These are phyloP conservation scores for Melanogaster broomeanus DNA, from an alignment of 768 basidiomycete genomes.

Conservation along the genomic window DNA sequence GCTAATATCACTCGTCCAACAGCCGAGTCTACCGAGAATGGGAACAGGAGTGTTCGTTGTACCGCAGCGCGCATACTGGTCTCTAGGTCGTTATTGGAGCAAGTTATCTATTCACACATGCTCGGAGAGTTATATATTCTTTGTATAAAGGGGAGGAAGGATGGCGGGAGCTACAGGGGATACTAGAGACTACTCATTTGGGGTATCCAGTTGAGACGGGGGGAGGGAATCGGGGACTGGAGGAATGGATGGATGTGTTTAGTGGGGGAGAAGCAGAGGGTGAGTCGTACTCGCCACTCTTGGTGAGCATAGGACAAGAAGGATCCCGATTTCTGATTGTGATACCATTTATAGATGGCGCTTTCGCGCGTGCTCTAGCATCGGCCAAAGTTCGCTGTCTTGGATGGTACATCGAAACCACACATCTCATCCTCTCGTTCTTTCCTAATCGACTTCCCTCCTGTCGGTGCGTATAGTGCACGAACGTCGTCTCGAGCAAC, in stretches of 20 bases:
- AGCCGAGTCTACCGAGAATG: conserved; percentile 25
- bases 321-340: too few relatives aligned
- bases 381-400: conserved; percentile 75
- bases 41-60: conserved; percentile 74
- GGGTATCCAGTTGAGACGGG: conserved; percentile 79
- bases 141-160: conserved; percentile 53
- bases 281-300: conserved; percentile 34
- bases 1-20: too few relatives aligned
- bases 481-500: conserved; percentile 93
- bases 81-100: conserved; percentile 86
- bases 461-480: conserved; percentile 65
- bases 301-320: background rate
- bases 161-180: conserved; percentile 61
- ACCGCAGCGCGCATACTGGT: conserved; percentile 88
- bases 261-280: conserved; percentile 97
- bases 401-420: conserved; percentile 65
- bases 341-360: conserved; percentile 59
- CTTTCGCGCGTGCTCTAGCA: too few relatives aligned
- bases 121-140: conserved; percentile 78
- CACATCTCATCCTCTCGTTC: background rate
- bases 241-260: conserved; percentile 96
- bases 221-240: conserved; percentile 90
- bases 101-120: too few relatives aligned
- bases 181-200: conserved; percentile 82
- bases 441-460: too few relatives aligned